A percentile compares a stretch with the other conserved stretches of the same genome.
Evolutionary conservation across 202 grass and related monocot species (phyloP).

Genomic region (Cymbopogon flexuosus): DNA sequence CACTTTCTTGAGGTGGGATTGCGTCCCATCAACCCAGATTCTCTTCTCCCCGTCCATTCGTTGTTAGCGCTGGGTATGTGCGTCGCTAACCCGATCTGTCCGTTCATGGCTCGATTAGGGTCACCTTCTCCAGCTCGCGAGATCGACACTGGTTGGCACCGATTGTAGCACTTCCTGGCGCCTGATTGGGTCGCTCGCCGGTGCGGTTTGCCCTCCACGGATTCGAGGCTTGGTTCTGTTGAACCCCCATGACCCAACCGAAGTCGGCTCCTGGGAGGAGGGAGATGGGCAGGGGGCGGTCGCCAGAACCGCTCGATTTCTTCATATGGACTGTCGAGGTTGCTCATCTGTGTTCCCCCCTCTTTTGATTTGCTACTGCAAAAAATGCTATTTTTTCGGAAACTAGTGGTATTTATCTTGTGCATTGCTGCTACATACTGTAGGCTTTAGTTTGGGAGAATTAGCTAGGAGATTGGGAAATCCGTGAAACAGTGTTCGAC

Average conservation of each 20-base stretch:
- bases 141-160: background rate
- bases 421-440: background rate
- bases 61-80: background rate
- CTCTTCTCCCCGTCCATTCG: background rate
- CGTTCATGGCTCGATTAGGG: background rate
- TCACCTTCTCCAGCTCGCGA: background rate
- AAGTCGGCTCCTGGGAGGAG: conserved; percentile 28
- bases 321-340: conserved; percentile 99
- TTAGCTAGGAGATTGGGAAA: background rate
- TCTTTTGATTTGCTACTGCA: background rate
- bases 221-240: background rate
- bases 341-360: conserved; percentile 27
- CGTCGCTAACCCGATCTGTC: background rate
- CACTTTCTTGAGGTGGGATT: background rate
- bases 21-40: background rate
- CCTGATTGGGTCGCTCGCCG: background rate
- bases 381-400: background rate
- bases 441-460: background rate
- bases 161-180: background rate
- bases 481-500: background rate
- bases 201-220: background rate
- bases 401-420: background rate
- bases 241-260: conserved; percentile 12
- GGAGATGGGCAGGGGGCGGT: conserved; percentile 63
- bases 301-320: conserved; percentile 89